Evolutionary conservation across 2,329 filamentous ascomycete genomes (phyloP).

Genomic region (Monilinia laxa): DNA sequence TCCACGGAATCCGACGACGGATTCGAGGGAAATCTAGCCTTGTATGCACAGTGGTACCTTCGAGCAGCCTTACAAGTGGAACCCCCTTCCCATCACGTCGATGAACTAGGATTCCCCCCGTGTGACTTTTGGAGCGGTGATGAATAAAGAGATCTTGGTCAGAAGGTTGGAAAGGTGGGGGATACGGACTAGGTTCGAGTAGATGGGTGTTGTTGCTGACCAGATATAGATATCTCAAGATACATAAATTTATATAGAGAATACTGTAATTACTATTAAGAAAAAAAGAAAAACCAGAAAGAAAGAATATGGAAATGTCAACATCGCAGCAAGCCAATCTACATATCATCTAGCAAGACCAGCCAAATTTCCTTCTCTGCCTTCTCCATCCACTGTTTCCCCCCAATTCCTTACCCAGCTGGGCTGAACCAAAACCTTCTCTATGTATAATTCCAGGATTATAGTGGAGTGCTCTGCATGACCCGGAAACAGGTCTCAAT

Average conservation of each 20-base stretch:
- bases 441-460: slow-evolving; percentile 11
- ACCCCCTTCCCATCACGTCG: slow-evolving; percentile 5
- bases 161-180: slow-evolving; percentile 15
- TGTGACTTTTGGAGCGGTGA: slow-evolving; percentile 16
- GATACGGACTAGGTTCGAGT: background rate
- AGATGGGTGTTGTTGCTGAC: background rate
- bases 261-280: too few species aligned
- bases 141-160: slow-evolving; percentile 16
- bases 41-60: slow-evolving; percentile 16
- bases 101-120: background rate
- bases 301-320: background rate
- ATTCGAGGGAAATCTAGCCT: slow-evolving; percentile 21
- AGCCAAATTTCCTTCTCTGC: background rate
- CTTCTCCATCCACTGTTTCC: background rate
- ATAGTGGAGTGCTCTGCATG: slow-evolving; percentile 22
- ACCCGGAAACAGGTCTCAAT: slow-evolving; percentile 19
- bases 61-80: slow-evolving; percentile 26
- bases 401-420: slow-evolving; percentile 10
- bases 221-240: background rate
- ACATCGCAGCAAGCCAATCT: background rate
- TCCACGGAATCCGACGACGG: slow-evolving; percentile 16
- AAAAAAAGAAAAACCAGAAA: background rate
- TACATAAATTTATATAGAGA: background rate
- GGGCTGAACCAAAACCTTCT: slow-evolving; percentile 22
- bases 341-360: slow-evolving; percentile 4